These are phyloP conservation scores for Tylopilus plumbeoviolaceoides DNA, from an alignment of 768 basidiomycete species.

Conservation along the genomic window DNA sequence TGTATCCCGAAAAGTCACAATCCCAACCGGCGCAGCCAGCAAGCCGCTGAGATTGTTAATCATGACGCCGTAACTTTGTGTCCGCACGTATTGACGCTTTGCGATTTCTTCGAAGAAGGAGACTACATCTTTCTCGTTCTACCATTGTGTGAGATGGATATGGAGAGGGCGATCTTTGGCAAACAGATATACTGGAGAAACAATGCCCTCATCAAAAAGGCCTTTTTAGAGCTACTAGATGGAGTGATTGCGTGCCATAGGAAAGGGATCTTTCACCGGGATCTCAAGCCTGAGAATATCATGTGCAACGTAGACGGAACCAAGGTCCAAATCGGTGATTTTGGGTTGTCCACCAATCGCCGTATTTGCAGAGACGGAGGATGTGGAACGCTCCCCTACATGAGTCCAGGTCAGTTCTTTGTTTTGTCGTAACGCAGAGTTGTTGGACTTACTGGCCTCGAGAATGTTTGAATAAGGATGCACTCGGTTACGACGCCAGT, in stretches of 20 bases:
- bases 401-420: conserved; percentile 62
- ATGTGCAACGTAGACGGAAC: conserved; percentile 54
- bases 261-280: conserved; percentile 73
- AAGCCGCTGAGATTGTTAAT: conserved; percentile 61
- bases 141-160: conserved; percentile 58
- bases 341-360: conserved; percentile 60
- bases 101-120: conserved; percentile 54
- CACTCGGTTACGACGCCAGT: conserved; percentile 17
- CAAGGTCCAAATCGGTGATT: conserved; percentile 65
- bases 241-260: conserved; percentile 73
- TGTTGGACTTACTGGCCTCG: conserved; percentile 3
- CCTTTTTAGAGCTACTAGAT: conserved; percentile 75
- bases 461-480: conserved; percentile 56
- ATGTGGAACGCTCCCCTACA: conserved; percentile 59
- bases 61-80: conserved; percentile 43
- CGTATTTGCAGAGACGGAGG: conserved; percentile 46
- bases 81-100: conserved; percentile 63
- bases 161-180: conserved; percentile 56
- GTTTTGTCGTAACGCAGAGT: neutral
- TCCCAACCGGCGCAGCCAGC: conserved; percentile 51
- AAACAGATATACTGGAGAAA: conserved; percentile 50
- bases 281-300: conserved; percentile 85
- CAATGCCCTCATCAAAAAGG: conserved; percentile 54
- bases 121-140: conserved; percentile 64
- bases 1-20: conserved; percentile 54